Evolutionary conservation across 2,329 filamentous ascomycete species (phyloP), one percentile per base, ranked within the genome.

Genomic region (Colletotrichum godetiae): DNA sequence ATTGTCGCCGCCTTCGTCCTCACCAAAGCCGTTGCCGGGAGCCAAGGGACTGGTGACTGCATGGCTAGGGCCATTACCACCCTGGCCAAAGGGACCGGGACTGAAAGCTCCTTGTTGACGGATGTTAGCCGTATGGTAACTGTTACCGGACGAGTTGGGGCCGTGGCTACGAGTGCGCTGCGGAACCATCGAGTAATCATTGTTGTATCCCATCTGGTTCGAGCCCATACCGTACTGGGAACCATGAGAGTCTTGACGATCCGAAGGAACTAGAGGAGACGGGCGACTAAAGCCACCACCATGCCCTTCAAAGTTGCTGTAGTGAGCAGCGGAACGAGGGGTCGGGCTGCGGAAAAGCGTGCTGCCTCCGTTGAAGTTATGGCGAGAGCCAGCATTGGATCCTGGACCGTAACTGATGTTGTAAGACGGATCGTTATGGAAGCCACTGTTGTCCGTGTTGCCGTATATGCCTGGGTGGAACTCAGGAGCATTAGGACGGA

Each of bases 401-500:
- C 55, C 68, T 49, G 22, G 42, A 29, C 67, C 58, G 33, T 74
- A 62, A 33, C 53, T 37, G 24, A 68, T 46, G 59, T 55, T 72
- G 61, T 61, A 60, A 31, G 66, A 75, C 37, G 67, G 33, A 66
- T 66, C 70, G 24, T 61, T 65, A 24, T 65, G 57, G 22, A 52
- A 62, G 31, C 35, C 5, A 22, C 42, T 49, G 8, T 53, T 46
- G 31, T 53, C 57, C 24, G 55, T 62, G n/a, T n/a, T 10, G 24
- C 58, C 72, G 22, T 37, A 53, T 31, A 68, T 72, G 72, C 75
- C 67, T 15, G 80, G 80, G 31, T 79, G 80, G 31, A 82, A 81
- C 67, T 83, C 81, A 5, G 78, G 76, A n/a, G 79, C 80, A 42
- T 77, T 79, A 42, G 80, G 78, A 10, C 81, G 78, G 73, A 83